Evolutionary conservation across 202 grass and related monocot species (phyloP), one percentile per base, ranked within the genome.

Genomic region (Schoenoplectus triqueter): DNA sequence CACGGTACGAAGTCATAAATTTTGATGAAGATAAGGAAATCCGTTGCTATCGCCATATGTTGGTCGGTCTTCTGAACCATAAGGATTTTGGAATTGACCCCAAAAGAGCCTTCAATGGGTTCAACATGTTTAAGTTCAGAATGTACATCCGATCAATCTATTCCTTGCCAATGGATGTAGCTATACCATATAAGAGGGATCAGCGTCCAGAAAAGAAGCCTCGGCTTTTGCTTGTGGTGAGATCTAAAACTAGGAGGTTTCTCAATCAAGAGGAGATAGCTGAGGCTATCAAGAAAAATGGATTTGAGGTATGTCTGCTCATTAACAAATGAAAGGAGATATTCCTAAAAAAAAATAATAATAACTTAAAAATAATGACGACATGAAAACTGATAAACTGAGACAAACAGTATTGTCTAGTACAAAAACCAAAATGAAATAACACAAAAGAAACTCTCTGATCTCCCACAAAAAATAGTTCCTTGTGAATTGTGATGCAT

Each of bases 31-130:
- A 92, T 6, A 21, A 84, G 1, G 55, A 89, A 67, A 64, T 95
- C 17, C 92, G 93, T 59, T 95, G 93, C 50, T 95, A 90, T 67
- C 87, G 85, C 0, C 93, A 91, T 54, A 79, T 92, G 64, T 84
- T 87, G 10, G 88, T 95, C 7, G 93, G 93, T 49, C 86, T 95
- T 44, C 81, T 75, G 67, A 95, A 82, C 83, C 93, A 95, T 64
- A 11, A 70, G 7, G 90, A 92, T 7, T 73, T 95, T 48, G 78
- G 85, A 39, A 95, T 95, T 21, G 86, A 92, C 66, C 90, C 87
- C 0, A 80, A 76, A 2, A 57, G 50, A 68, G 62, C 85, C 1
- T 87, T 78, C 10, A 70, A 91, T 73, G 86, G 90, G 73, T 95
- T 89, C 18, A 77, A 90, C 14, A 63, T 95, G 89, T 64, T 86